These are phyloP conservation scores for Nothophoma quercina DNA, from an alignment of 2,329 filamentous ascomycete species.

Conservation along the genomic window DNA sequence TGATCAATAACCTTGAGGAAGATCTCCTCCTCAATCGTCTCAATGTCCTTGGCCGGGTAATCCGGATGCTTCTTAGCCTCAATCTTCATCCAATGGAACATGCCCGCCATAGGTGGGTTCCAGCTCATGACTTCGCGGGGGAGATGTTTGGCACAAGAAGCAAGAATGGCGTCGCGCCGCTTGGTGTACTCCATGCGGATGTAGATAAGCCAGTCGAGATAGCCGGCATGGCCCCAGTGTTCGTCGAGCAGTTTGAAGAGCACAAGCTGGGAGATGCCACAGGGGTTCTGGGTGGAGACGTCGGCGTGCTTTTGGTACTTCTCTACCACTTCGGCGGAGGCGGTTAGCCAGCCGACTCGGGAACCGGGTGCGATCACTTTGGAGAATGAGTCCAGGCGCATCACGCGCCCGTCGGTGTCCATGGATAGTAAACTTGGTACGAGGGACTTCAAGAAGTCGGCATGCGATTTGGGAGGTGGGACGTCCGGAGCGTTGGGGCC, in stretches of 20 bases:
- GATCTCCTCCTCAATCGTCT: conserved; percentile 82
- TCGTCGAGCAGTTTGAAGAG: conserved; percentile 92
- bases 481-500: conserved; percentile 59
- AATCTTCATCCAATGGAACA: conserved; percentile 89
- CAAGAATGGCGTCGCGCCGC: conserved; percentile 77
- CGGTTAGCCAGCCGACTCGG: conserved; percentile 88
- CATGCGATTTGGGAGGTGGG: conserved; percentile 67
- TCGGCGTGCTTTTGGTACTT: conserved; percentile 84
- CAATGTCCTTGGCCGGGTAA: conserved; percentile 58
- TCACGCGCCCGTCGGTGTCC: conserved; percentile 84
- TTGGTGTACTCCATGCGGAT: conserved; percentile 81
- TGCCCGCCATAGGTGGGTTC: conserved; percentile 82
- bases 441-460: conserved; percentile 76
- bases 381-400: conserved; percentile 92
- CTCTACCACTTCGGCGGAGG: conserved; percentile 82
- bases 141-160: conserved; percentile 79
- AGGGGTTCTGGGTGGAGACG: conserved; percentile 82
- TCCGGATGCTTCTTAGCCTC: conserved; percentile 72
- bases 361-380: conserved; percentile 88
- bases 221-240: conserved; percentile 91
- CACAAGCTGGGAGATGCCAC: conserved; percentile 82
- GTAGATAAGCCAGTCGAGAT: conserved; percentile 86
- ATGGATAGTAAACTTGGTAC: conserved; percentile 80
- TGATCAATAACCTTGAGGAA: conserved; percentile 78
- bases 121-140: conserved; percentile 79